Evolutionary conservation across 1,284 basidiomycete genomes (phyloP).

Genomic region (Irpex rosettiformis): DNA sequence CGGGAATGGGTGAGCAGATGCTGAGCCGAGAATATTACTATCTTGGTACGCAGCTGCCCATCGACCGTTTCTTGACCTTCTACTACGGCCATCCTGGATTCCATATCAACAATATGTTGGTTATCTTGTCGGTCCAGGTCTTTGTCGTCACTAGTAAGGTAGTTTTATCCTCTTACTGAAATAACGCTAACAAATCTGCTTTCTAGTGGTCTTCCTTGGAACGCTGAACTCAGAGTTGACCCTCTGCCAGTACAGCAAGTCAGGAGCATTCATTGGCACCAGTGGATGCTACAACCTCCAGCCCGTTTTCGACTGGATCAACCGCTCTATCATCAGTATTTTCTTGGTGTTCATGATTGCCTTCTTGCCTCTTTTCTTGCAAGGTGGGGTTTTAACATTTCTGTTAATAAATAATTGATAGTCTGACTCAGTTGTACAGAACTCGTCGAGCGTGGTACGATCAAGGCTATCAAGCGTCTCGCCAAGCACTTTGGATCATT

Average conservation of each 20-base stretch:
- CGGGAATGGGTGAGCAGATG: constrained; percentile 99
- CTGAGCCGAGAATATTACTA: constrained; percentile 99
- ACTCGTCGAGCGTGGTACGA: constrained; percentile 88
- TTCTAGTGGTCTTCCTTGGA: constrained; percentile 83
- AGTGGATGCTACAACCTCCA: constrained; percentile 89
- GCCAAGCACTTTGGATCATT: constrained; percentile 90
- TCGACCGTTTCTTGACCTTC: constrained; percentile 98
- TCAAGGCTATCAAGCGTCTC: constrained; percentile 84
- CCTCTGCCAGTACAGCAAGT: constrained; percentile 75
- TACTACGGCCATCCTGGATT: constrained; percentile 99
- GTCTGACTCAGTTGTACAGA: constrained; percentile 45
- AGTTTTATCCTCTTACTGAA: constrained; percentile 11
- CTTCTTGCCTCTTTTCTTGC: constrained; percentile 90
- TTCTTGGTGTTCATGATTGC: constrained; percentile 97
- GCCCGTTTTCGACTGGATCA: constrained; percentile 91
- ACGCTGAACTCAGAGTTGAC: constrained; percentile 79
- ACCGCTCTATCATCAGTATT: constrained; percentile 92
- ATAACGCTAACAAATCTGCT: constrained; percentile 17
- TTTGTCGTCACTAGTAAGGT: constrained; percentile 83
- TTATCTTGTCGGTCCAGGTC: constrained; percentile 91
- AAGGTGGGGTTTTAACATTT: constrained; percentile 55
- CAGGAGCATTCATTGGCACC: constrained; percentile 72
- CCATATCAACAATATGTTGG: constrained; percentile 99
- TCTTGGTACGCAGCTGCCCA: constrained; percentile 95
- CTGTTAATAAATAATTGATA: neutral